Conservation (phyloP, 2,329 filamentous ascomycete genomes). For the Alternaria gansuensis region DNA sequence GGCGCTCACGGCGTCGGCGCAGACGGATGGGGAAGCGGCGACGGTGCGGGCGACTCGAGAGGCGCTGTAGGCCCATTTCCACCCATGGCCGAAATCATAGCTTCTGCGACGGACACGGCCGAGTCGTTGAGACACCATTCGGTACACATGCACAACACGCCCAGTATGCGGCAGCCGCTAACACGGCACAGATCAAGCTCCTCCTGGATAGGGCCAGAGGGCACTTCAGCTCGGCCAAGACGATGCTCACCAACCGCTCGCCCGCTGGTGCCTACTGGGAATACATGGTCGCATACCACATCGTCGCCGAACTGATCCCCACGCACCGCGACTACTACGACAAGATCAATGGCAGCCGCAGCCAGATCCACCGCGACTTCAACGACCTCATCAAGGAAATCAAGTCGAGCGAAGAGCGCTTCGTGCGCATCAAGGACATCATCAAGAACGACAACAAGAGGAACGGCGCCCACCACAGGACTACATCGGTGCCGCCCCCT, state of each 20-base stretch:
- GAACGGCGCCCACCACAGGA: conserved; percentile 61
- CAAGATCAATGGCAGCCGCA: conserved; percentile 65
- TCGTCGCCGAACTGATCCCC: conserved; percentile 79
- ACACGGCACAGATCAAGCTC: conserved; percentile 48
- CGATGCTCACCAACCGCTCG: conserved; percentile 56
- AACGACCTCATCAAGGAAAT: conserved; percentile 42
- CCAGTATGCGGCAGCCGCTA: conserved; percentile 20
- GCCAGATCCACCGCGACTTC: conserved; percentile 61
- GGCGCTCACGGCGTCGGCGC: conserved; percentile 35
- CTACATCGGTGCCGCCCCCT: conserved; percentile 25
- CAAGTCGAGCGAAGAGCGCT: conserved; percentile 53
- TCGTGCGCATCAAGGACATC: conserved; percentile 59
- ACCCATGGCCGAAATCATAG: conserved; percentile 57
- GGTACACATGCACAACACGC: conserved; percentile 29
- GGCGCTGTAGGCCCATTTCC: conserved; percentile 38
- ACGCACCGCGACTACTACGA: conserved; percentile 75
- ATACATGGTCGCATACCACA: conserved; percentile 82
- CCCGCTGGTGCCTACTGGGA: conserved; percentile 80
- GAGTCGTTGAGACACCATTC: conserved; percentile 40
- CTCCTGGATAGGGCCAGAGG: conserved; percentile 55
- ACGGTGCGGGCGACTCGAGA: conserved; percentile 34
- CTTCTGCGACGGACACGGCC: conserved; percentile 51
- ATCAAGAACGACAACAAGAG: conserved; percentile 63
- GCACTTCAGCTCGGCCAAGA: conserved; percentile 62
- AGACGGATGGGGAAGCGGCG: conserved; percentile 38